These are phyloP conservation scores for Mycosphaerella arachidis DNA, from an alignment of 2,329 filamentous ascomycete genomes.

Conservation along the genomic window DNA sequence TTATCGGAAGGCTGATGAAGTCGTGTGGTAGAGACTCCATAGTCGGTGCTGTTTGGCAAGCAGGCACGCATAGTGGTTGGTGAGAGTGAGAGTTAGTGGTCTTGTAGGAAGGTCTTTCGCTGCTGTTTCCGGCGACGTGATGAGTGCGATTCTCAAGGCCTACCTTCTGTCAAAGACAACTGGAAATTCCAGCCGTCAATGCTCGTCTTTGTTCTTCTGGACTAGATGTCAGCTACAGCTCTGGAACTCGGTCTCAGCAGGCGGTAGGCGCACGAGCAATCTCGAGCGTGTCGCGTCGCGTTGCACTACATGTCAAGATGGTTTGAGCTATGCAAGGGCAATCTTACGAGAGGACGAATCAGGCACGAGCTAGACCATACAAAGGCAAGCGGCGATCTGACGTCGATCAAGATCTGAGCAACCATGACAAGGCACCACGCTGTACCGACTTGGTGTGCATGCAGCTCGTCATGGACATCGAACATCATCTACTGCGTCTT, in stretches of 20 bases:
- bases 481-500: neutral
- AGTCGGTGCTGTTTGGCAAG: neutral
- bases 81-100: neutral
- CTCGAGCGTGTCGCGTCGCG: neutral
- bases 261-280: too few species aligned
- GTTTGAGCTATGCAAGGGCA: neutral
- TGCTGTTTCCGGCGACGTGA: neutral
- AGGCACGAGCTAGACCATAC: neutral
- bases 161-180: neutral
- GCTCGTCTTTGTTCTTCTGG: neutral
- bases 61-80: neutral
- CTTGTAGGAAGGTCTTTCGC: neutral
- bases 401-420: neutral
- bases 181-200: neutral
- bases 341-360: neutral
- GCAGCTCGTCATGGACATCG: neutral
- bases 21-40: constrained; percentile 16
- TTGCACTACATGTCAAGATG: neutral
- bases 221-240: too few species aligned
- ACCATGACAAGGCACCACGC: neutral
- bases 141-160: neutral
- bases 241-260: too few species aligned
- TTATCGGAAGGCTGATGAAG: constrained; percentile 25
- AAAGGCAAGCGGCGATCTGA: neutral
- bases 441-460: neutral